Evolutionary conservation across 2,329 filamentous ascomycete genomes (phyloP).

Genomic region (Colletotrichum orchidophilum): DNA sequence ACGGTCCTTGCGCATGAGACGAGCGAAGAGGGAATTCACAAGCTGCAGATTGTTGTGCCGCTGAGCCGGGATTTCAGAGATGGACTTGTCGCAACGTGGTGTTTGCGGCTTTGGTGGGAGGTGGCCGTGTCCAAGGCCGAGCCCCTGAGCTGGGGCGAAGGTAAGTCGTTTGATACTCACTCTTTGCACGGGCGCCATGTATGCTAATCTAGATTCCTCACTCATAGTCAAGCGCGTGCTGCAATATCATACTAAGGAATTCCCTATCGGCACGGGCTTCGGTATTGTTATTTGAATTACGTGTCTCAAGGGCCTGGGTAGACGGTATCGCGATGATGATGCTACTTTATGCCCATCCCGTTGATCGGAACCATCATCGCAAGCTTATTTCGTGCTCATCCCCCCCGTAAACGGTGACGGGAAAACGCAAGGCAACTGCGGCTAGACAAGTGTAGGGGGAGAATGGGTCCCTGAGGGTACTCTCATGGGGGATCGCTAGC

Average conservation of each 20-base stretch:
- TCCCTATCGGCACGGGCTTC: not conserved
- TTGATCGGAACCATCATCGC: too few relatives aligned
- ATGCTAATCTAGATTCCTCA: not conserved
- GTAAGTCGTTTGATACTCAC: not conserved
- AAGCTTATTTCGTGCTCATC: too few relatives aligned
- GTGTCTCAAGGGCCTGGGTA: too few relatives aligned
- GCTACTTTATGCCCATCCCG: too few relatives aligned
- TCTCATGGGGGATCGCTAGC: too few relatives aligned
- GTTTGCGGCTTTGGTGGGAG: constrained; percentile 47
- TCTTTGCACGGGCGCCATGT: not conserved
- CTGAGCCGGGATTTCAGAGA: constrained; percentile 42
- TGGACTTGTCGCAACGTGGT: constrained; percentile 47
- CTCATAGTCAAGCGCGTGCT: not conserved
- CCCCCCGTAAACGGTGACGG: too few relatives aligned
- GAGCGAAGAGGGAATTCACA: constrained; percentile 39
- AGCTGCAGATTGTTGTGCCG: constrained; percentile 43
- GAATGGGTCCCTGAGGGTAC: too few relatives aligned
- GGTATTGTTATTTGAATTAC: too few relatives aligned
- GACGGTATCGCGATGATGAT: too few relatives aligned
- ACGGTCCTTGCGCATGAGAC: constrained; percentile 45
- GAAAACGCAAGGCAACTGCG: too few relatives aligned
- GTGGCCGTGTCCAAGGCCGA: constrained; percentile 34
- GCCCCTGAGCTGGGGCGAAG: constrained; percentile 17
- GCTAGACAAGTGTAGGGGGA: too few relatives aligned
- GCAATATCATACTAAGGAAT: not conserved